A percentile compares a stretch with the other conserved stretches of the same genome.
Conservation (phyloP, 2,329 filamentous ascomycete genomes). For the Aspergillus ochraceus region DNA sequence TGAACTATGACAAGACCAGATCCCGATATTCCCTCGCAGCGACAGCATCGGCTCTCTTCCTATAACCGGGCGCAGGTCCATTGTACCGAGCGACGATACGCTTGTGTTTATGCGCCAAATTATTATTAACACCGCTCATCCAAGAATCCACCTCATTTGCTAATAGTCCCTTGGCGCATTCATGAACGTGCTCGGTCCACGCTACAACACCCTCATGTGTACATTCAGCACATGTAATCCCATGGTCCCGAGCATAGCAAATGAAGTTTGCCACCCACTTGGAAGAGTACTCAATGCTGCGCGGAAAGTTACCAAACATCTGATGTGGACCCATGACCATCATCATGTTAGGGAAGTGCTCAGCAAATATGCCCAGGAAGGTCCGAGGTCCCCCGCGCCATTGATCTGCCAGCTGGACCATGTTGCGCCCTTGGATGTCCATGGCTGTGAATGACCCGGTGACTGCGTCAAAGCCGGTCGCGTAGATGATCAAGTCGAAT, state of each 20-base stretch:
- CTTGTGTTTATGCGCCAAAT: constrained; percentile 48
- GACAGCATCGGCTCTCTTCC: constrained; percentile 25
- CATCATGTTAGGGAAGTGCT: constrained; percentile 53
- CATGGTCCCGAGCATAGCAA: constrained; percentile 22
- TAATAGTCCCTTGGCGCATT: constrained; percentile 47
- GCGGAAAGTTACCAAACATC: constrained; percentile 38
- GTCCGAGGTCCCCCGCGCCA: constrained; percentile 40
- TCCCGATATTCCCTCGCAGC: constrained; percentile 14
- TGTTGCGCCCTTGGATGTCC: constrained; percentile 34
- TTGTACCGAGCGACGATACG: constrained; percentile 50
- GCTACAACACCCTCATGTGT: constrained; percentile 39
- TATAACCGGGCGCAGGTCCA: constrained; percentile 47
- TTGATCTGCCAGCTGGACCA: constrained; percentile 29
- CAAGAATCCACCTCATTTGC: constrained; percentile 53
- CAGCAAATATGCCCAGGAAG: constrained; percentile 44
- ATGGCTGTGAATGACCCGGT: constrained; percentile 44
- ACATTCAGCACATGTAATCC: constrained; percentile 40
- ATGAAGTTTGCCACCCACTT: constrained; percentile 42
- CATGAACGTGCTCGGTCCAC: constrained; percentile 53
- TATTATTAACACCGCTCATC: constrained; percentile 59
- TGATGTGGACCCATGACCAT: constrained; percentile 57
- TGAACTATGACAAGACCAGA: constrained; percentile 2
- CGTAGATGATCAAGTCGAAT: constrained; percentile 46
- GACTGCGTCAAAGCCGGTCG: constrained; percentile 48
- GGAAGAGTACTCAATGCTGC: constrained; percentile 34